A percentile compares a stretch with the other conserved stretches of the same genome.
Conservation (phyloP, 73 alveolate species). For the Tetrahymena malaccensis region DNA sequence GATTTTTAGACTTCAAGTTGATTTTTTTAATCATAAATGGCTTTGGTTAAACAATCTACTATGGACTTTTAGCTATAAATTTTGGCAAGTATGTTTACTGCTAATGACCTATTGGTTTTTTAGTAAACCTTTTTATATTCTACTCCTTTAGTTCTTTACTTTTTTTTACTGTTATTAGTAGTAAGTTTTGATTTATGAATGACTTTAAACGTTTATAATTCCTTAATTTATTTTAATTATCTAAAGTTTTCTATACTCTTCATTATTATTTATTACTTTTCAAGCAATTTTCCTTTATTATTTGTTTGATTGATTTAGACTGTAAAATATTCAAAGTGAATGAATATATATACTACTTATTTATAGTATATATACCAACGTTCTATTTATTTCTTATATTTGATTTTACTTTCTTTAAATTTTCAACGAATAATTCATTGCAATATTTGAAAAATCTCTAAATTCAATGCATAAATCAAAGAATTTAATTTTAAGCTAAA, state of each 20-base stretch:
- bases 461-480: not conserved
- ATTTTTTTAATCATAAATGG: not conserved
- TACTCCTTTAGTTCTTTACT: not conserved
- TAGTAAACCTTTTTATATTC: not conserved
- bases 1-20: not conserved
- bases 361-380: not conserved
- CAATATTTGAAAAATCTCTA: not conserved
- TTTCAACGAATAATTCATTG: not conserved
- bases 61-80: not conserved
- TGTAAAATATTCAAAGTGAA: not conserved
- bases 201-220: not conserved
- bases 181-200: not conserved
- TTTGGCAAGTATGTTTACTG: not conserved
- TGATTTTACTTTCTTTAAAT: not conserved
- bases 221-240: not conserved
- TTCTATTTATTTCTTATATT: not conserved
- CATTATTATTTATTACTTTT: not conserved
- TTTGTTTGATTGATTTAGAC: not conserved
- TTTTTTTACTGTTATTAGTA: not conserved
- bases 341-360: not conserved
- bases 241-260: not conserved
- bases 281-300: not conserved
- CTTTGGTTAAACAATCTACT: not conserved
- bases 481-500: too few species aligned
- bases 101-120: not conserved